Percentiles rank a stretch among this genome's conserved stretches.
Conservation (phyloP, 148 eudicot genomes). For the Rhododendron ferrugineum region DNA sequence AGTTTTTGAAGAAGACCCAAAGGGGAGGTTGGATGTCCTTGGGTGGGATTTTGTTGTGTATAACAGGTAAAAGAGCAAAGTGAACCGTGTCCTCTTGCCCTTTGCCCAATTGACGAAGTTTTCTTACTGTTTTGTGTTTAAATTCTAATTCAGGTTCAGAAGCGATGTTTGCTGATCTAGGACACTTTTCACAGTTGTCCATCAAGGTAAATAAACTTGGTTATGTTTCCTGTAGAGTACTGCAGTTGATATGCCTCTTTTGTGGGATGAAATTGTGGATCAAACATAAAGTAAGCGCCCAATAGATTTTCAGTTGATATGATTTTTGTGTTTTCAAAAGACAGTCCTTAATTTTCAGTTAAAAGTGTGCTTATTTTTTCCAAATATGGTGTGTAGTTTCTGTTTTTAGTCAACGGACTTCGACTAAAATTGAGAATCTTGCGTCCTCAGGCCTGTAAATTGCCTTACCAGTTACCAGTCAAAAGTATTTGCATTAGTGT, state of each 20-base stretch:
- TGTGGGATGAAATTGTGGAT: neutral
- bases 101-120: conserved; percentile 5
- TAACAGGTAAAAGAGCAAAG: conserved; percentile 53
- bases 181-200: conserved; percentile 91
- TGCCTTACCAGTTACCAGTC: neutral
- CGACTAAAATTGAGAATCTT: neutral
- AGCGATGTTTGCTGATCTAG: conserved; percentile 99
- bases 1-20: conserved; percentile 82
- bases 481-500: neutral
- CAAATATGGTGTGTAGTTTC: neutral
- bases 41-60: conserved; percentile 92
- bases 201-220: conserved; percentile 55
- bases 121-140: neutral
- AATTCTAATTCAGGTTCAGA: conserved; percentile 62
- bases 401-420: neutral
- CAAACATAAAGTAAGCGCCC: neutral
- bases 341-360: neutral
- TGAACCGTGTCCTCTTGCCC: neutral
- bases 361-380: neutral
- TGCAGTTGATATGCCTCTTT: neutral
- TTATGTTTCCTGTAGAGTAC: neutral
- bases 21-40: conserved; percentile 94
- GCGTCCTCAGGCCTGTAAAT: neutral
- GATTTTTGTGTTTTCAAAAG: neutral
- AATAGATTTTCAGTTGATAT: neutral